Evolutionary conservation across 805 yeast genomes (phyloP), one percentile per base, ranked within the genome.

Genomic region (Yarrowia yakushimensis): DNA sequence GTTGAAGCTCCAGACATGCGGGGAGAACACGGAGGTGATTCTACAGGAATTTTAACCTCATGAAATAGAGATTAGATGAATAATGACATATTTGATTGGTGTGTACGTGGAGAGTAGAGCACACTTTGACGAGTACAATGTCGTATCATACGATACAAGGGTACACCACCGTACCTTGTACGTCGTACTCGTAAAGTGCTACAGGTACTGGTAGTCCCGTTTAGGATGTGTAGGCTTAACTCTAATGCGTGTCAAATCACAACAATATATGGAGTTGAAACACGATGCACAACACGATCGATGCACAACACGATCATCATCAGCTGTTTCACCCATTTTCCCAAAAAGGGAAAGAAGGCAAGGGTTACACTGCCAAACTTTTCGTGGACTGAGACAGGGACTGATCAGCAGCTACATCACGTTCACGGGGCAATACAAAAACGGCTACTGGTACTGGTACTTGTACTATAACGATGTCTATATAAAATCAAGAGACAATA

Each of bases 11-110:
- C 61, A 55, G 23, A 27, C 15, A 2, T 36, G 31, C 17, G 59
- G 59, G 9, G 59, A 52, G 43, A 34, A 36, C 59, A 36, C 59
- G 3, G 59, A 52, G 33, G 59, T 52, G 36, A 52, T 52, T 23
- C 33, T 52, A 15, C 39, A 23, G 17, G 59, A 52, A 18, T 52
- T 52, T 34, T 52, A 52, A 52, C 48, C 50, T 23, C 48, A 43
- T 43, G 17, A 27, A 25, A 43, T 43, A 43, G 23, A 43, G 11
- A 23, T 23, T 41, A 45, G 52, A 30, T 45, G 52, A 28, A 13
- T 45, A 18, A 45, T 30, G 52, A 18, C 33, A 22, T 25, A 27
- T 27, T 39, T 39, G 43, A 39, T 22, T 39, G 43, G 22, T 12
- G 10, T 7, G 8, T 17, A 11, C 8, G 39, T 34, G 36, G 8